These are phyloP conservation scores for Theileria equi DNA, from an alignment of 169 alveolate species.

Conservation along the genomic window DNA sequence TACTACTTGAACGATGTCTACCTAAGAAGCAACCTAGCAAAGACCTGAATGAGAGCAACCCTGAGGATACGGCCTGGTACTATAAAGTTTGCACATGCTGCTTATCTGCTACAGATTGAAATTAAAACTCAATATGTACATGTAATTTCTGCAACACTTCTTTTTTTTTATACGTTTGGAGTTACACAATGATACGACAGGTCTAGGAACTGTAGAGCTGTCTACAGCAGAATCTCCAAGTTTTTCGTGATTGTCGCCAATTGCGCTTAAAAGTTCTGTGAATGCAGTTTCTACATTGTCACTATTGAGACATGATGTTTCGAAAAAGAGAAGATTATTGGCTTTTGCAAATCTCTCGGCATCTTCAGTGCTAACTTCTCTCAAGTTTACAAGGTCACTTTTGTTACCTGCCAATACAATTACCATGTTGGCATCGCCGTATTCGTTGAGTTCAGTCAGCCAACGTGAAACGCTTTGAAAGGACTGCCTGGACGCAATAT, in stretches of 20 bases:
- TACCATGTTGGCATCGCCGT: constrained; percentile 94
- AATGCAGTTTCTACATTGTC: constrained; percentile 94
- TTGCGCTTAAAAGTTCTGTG: constrained; percentile 71
- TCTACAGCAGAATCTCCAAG: constrained; percentile 20
- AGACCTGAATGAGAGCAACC: too few relatives aligned
- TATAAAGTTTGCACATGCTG: too few relatives aligned
- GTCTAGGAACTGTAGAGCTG: not conserved
- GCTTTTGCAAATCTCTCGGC: constrained; percentile 87
- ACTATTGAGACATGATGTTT: constrained; percentile 94
- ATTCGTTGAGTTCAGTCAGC: constrained; percentile 94
- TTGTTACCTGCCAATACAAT: constrained; percentile 97
- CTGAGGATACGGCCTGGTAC: too few relatives aligned
- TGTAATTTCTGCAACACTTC: constrained; percentile 9
- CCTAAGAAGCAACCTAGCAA: too few relatives aligned
- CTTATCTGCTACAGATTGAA: too few relatives aligned
- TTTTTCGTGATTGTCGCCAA: constrained; percentile 62
- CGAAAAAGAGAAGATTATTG: constrained; percentile 90
- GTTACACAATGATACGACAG: constrained; percentile 7
- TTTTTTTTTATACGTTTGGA: constrained; percentile 15
- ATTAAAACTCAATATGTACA: not conserved
- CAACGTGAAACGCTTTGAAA: constrained; percentile 93
- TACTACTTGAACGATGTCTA: too few relatives aligned
- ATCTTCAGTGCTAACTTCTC: constrained; percentile 90
- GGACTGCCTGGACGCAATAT: constrained; percentile 92
- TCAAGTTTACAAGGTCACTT: constrained; percentile 87